Base-by-base conservation (phyloP, 331 rosid genomes). In the Quercus phellos region DNA sequence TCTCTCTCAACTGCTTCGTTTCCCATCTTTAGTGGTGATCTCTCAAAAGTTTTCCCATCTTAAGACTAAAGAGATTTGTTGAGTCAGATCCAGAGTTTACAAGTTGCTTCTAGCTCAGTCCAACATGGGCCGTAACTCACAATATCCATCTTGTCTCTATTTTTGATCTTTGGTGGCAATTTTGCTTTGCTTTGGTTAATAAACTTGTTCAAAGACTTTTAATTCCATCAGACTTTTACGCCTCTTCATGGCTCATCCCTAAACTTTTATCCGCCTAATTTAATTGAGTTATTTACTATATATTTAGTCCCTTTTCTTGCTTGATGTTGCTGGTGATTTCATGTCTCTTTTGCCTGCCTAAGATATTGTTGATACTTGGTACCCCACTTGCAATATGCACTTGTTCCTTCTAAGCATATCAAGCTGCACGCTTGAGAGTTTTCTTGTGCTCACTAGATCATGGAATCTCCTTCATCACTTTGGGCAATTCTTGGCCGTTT, bases 91-190 rank as follows among this genome's bases (percentile, higher is more conserved):
- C 85, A 58, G 67, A 64, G 71, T 56, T 56, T 68, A 59, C 73
- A 46, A 77, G 79, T 83, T 80, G 72, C 81, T 83, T 80, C 79
- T 83, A 46, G 78, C 61, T 74, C 43, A 73, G 84, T 78, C 83
- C 84, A 77, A 75, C 74, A 78, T 78, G 87, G 71, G 87, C 79
- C 87, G 83, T 74, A 35, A 77, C 74, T 77, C 89, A 75, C 35
- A 76, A 69, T 63, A 58, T 75, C 78, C 80, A 27, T 77, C 68
- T 74, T 80, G 74, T 74, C 72, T 76, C 77, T 77, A 80, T 77
- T 83, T 83, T 78, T 26, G 22, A 50, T 74, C 72, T 68, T 55
- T 77, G 77, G 73, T 68, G 73, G 64, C 14, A 77, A 73, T 35
- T 71, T 59, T 69, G 64, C 26, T 79, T 64, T 75, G 71, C 73